Evolutionary conservation across 352 stramenopile species (phyloP).

Genomic region (Phytophthora fragariae): DNA sequence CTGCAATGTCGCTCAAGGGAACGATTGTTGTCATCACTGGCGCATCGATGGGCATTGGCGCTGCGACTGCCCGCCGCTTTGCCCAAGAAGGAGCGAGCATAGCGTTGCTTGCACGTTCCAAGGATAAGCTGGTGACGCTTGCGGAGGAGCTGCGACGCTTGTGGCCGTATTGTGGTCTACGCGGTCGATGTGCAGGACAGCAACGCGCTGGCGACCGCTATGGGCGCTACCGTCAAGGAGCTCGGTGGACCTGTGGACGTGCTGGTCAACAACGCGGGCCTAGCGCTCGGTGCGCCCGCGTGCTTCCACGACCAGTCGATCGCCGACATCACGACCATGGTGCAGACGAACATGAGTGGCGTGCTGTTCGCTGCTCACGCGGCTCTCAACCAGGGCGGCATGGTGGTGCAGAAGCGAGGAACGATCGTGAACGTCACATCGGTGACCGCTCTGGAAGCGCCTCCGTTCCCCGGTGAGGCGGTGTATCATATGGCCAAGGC

Average conservation of each 20-base stretch:
- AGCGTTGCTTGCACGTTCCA: slow-evolving; percentile 30
- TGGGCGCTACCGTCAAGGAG: slow-evolving; percentile 20
- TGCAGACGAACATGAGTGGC: slow-evolving; percentile 38
- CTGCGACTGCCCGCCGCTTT: slow-evolving; percentile 28
- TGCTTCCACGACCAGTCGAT: slow-evolving; percentile 38
- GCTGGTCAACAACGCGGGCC: slow-evolving; percentile 41
- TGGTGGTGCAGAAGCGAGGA: slow-evolving; percentile 29
- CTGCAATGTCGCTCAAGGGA: slow-evolving; percentile 32
- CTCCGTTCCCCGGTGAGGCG: slow-evolving; percentile 36
- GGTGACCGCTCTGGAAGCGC: slow-evolving; percentile 35
- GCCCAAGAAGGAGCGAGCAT: slow-evolving; percentile 26
- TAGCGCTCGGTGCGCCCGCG: slow-evolving; percentile 31
- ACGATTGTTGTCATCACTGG: slow-evolving; percentile 36
- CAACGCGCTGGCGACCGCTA: slow-evolving; percentile 19
- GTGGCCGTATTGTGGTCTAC: slow-evolving; percentile 16
- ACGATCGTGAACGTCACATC: slow-evolving; percentile 43
- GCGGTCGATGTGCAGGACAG: slow-evolving; percentile 30
- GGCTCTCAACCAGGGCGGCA: slow-evolving; percentile 35
- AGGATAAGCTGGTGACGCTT: slow-evolving; percentile 31
- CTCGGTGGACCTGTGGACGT: slow-evolving; percentile 32
- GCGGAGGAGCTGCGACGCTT: slow-evolving; percentile 22
- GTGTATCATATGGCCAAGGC: slow-evolving; percentile 41
- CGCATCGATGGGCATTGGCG: slow-evolving; percentile 42
- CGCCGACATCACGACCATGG: slow-evolving; percentile 36
- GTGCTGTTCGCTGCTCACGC: slow-evolving; percentile 35